Evolutionary conservation across 2,329 filamentous ascomycete species (phyloP), one percentile per base, ranked within the genome.

Genomic region (Sarocladiaceae sp.): DNA sequence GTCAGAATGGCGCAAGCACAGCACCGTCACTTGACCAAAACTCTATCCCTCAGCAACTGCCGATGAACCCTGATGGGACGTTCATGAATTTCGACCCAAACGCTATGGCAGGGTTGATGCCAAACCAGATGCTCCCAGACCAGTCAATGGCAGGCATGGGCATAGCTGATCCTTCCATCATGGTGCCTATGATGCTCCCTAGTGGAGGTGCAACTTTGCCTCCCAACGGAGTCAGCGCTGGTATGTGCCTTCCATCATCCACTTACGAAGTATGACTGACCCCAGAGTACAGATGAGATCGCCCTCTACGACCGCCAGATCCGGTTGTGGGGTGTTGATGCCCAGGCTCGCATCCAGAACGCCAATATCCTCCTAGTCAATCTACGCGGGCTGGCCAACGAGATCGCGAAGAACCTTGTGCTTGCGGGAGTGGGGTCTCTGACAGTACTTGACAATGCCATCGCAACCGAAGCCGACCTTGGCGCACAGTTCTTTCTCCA

Each of bases 281-380:
- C 22, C 4, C 26, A 11, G 4, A 20, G 7, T n/a, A 12, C 57
- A 90, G 94, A 97, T 70, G 94, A 99, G 66, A 96, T 97, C 63
- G 94, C 93, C 13, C 83, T 97, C 5, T 99, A 99, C 67, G 94
- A 99, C 71, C 86, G 94, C 48, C 94, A 99, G 68, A 97, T 99
- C 63, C 87, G 94, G 51, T 84, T 99, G 26, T 99, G 94, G 94
- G 94, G 94, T 39, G 89, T 97, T 64, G 86, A 94, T 62, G 94
- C 94, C 6, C 94, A 99, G 69, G 88, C 96, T 66, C 90, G 88
- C 65, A 91, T 99, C 53, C 90, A 93, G 60, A 88, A 82, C 54
- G 90, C 94, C 54, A 91, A 91, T 63, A 87, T 99, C 60, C 84
- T 97, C 42, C 82, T 99, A 56, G 86, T 99, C 59, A 91, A 86